Conservation (phyloP, 176 grass and related monocot genomes). For the Chrysopogon serrulatus region DNA sequence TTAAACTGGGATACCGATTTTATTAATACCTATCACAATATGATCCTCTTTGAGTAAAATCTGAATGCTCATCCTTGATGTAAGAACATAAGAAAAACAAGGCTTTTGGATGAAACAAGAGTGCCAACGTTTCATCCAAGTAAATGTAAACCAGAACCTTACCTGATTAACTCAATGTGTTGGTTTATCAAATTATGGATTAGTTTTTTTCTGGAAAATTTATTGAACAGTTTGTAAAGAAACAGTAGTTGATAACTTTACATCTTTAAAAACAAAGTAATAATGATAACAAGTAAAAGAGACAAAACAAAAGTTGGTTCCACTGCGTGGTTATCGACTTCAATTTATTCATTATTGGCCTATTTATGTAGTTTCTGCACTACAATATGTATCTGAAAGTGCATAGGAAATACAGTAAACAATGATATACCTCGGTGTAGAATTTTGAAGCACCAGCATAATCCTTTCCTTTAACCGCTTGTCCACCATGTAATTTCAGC, state of each 20-base stretch:
- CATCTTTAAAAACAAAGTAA: neutral
- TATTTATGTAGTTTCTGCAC: neutral
- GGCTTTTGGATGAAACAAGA: neutral
- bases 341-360: too few relatives aligned
- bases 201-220: too few relatives aligned
- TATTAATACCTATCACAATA: neutral
- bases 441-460: slow-evolving; percentile 19
- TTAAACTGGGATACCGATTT: neutral
- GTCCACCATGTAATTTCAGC: slow-evolving; percentile 24
- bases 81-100: neutral
- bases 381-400: neutral
- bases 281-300: neutral
- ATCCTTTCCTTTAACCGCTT: neutral
- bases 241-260: neutral
- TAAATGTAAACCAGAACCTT: neutral
- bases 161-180: neutral
- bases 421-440: slow-evolving; percentile 21
- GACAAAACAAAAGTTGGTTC: neutral
- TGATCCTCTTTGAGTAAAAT: neutral
- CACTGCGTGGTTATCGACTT: neutral
- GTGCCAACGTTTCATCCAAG: neutral
- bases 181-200: neutral
- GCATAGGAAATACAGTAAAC: neutral
- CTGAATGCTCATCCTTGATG: neutral
- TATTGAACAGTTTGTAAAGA: neutral